Percentiles rank a stretch among this genome's conserved stretches.
Conservation (phyloP, 257 asterid genomes). For the Solanum rostratum region DNA sequence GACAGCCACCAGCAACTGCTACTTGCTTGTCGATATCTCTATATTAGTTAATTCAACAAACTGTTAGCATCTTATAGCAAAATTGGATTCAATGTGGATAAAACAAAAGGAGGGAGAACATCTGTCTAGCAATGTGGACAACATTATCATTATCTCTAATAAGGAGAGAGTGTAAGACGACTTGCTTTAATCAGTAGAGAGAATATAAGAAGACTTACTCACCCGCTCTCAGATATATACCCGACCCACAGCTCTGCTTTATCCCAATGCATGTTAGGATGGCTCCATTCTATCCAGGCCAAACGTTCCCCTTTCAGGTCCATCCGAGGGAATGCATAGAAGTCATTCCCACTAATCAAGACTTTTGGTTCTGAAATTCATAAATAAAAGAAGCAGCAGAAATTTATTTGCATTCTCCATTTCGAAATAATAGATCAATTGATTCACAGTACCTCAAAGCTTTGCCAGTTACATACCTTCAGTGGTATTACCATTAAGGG, state of each 20-base stretch:
- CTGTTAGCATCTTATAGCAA: not conserved
- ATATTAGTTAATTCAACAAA: not conserved
- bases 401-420: not conserved
- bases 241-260: not conserved
- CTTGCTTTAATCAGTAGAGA: not conserved
- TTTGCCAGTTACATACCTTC: not conserved
- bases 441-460: not conserved
- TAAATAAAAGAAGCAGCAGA: not conserved
- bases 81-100: not conserved
- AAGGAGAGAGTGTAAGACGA: not conserved
- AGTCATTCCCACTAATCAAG: not conserved
- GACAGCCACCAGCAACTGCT: not conserved
- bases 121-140: not conserved
- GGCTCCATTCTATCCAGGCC: constrained; percentile 1
- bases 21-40: not conserved
- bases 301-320: not conserved
- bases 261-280: not conserved
- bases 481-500: not conserved
- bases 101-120: not conserved
- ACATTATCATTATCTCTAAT: not conserved
- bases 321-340: not conserved
- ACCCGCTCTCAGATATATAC: not conserved
- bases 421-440: not conserved
- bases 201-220: not conserved
- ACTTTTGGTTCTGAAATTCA: not conserved